phyloP scores from a whole-genome alignment of 2,329 filamentous ascomycete genomes.

The Colletotrichum sidae region DNA sequence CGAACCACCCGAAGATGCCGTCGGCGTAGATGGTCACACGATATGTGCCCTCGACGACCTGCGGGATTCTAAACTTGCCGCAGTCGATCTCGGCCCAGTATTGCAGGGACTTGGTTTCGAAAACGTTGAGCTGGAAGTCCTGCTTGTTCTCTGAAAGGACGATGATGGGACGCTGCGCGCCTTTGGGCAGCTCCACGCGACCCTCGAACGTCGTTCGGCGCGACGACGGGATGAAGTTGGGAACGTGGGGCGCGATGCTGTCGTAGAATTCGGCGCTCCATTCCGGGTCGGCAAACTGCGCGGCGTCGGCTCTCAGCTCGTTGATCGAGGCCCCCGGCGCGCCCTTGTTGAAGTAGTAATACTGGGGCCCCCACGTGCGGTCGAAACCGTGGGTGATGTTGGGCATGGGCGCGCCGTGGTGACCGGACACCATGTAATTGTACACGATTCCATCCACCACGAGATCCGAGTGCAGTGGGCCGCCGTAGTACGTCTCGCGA shows the following conservation, averaged over 20 bases:
- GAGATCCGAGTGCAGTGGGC: slow-evolving; percentile 71
- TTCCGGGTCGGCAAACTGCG: slow-evolving; percentile 58
- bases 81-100: slow-evolving; percentile 68
- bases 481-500: slow-evolving; percentile 71
- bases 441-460: slow-evolving; percentile 74
- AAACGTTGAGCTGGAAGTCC: slow-evolving; percentile 56
- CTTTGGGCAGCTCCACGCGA: slow-evolving; percentile 61
- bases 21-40: slow-evolving; percentile 72
- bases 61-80: slow-evolving; percentile 63
- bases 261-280: slow-evolving; percentile 74
- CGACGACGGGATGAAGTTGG: slow-evolving; percentile 67
- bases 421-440: slow-evolving; percentile 72
- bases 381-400: slow-evolving; percentile 75
- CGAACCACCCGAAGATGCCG: slow-evolving; percentile 70
- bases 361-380: slow-evolving; percentile 73
- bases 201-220: slow-evolving; percentile 62
- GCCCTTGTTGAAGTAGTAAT: slow-evolving; percentile 69
- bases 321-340: background rate
- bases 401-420: slow-evolving; percentile 71
- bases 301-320: slow-evolving; percentile 56
- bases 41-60: slow-evolving; percentile 69
- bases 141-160: slow-evolving; percentile 56
- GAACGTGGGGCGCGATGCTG: slow-evolving; percentile 67
- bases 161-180: slow-evolving; percentile 63
- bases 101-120: slow-evolving; percentile 66